phyloP scores from a whole-genome alignment of 495 filamentous ascomycete genomes.

The Neurospora intermedia region DNA sequence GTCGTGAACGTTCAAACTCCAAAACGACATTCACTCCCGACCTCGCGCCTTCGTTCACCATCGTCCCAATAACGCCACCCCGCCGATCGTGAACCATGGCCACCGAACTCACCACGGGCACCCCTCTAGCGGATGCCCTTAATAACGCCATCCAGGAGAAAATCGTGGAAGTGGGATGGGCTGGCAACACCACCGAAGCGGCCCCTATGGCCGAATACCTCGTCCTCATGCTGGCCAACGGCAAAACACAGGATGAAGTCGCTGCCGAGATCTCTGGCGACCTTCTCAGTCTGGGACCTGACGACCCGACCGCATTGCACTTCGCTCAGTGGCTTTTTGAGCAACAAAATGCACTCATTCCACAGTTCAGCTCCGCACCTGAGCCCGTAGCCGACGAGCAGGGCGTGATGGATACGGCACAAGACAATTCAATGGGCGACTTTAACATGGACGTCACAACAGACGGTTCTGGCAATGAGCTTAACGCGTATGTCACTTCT shows the following conservation, averaged over 20 bases:
- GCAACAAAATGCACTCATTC: constrained; percentile 58
- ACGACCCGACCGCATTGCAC: constrained; percentile 69
- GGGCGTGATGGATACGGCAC: constrained; percentile 7
- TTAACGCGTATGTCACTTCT: constrained; percentile 53
- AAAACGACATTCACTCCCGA: not conserved
- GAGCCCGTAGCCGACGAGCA: constrained; percentile 10
- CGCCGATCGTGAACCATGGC: constrained; percentile 43
- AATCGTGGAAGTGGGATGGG: constrained; percentile 91
- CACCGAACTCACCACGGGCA: constrained; percentile 57
- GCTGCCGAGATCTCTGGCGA: constrained; percentile 83
- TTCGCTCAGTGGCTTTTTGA: constrained; percentile 90
- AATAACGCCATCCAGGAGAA: constrained; percentile 78
- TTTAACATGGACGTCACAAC: constrained; percentile 53
- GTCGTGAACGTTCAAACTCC: not conserved
- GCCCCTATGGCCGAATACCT: constrained; percentile 89
- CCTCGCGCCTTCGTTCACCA: not conserved
- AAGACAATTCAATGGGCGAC: constrained; percentile 35
- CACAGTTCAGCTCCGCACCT: constrained; percentile 44
- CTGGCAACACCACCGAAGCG: constrained; percentile 64
- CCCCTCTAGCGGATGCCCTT: constrained; percentile 73
- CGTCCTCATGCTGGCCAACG: constrained; percentile 90
- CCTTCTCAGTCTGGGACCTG: constrained; percentile 69
- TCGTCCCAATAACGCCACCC: not conserved
- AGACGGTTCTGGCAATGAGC: constrained; percentile 31
- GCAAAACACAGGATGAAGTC: constrained; percentile 82